Evolutionary conservation across 106 monocot genomes (phyloP), one percentile per base, ranked within the genome.

Genomic region (Dendrobium catenatum): DNA sequence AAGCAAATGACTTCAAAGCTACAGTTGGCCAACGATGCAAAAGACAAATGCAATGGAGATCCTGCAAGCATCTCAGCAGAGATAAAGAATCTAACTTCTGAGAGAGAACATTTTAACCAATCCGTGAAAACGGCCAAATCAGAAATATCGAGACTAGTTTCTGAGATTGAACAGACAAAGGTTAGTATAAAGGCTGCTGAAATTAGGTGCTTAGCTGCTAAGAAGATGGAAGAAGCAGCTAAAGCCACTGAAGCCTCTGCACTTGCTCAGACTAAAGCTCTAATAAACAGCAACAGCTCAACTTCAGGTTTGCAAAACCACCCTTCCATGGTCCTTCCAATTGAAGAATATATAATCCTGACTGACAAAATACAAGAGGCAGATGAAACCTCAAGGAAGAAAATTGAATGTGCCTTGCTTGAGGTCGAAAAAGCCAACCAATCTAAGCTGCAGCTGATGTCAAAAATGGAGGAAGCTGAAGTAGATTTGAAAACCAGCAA

Each of bases 171-270:
- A n/a, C 86, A 81, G 59, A 85, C 66, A 43, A 92, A 91, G 56
- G 51, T 79, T 58, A 86, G 86, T 72, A 87, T 87, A 75, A 94
- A 83, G 77, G 86, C 87, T 31, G 87, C 85, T 55, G 92, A 97
- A 68, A 83, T 88, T 27, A 83, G 88, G 72, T 86, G 64, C 56
- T 70, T 85, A 79, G 96, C 93, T 67, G 92, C 94, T 9, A 90
- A 85, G 80, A 96, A 92, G 81, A 86, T 94, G 88, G 92, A 94
- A 90, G 88, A 90, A 79, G 87, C 94, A 5, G 91, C 94, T 68
- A 90, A 82, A 89, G 90, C 93, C 75, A 81, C 89, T 43, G 89
- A 93, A 84, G 77, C 86, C 16, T 67, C 83, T 56, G 88, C 91
- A n/a, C 74, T 91, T 79, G 86, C 88, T 77, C 84, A 91, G 79